A percentile compares a stretch with the other conserved stretches of the same genome.
Conservation (phyloP, 1,139 yeast genomes). For the Pichia sp. region DNA sequence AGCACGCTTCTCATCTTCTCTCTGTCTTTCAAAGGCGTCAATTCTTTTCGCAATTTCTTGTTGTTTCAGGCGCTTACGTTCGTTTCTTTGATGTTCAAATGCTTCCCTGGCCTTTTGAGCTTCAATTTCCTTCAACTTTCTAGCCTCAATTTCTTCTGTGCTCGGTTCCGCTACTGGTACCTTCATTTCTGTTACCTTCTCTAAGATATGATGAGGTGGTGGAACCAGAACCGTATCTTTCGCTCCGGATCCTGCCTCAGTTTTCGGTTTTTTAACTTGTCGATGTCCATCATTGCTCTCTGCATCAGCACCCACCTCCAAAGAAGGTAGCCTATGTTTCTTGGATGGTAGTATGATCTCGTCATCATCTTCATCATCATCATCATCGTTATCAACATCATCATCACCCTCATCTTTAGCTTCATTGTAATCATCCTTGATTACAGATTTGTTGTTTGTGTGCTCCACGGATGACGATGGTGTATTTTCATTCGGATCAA, state of each 20-base stretch:
- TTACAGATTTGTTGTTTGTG: background rate
- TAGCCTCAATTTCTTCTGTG: constrained; percentile 32
- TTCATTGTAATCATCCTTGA: background rate
- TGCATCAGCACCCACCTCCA: background rate
- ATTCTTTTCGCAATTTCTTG: constrained; percentile 28
- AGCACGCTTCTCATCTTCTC: constrained; percentile 37
- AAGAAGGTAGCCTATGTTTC: too few relatives aligned
- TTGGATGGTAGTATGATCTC: too few relatives aligned
- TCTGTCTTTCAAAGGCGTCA: constrained; percentile 32
- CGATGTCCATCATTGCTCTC: background rate
- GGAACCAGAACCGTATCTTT: too few relatives aligned
- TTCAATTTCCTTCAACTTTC: constrained; percentile 26
- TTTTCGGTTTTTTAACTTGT: too few relatives aligned
- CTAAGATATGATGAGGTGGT: too few relatives aligned
- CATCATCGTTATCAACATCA: constrained; percentile 8
- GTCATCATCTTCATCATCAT: background rate
- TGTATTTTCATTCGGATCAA: background rate
- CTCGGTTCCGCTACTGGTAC: constrained; percentile 15
- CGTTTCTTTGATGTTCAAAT: constrained; percentile 28
- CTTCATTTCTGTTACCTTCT: too few relatives aligned
- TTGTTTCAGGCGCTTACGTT: constrained; percentile 29
- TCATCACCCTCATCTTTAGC: constrained; percentile 3
- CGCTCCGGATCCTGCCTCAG: too few relatives aligned
- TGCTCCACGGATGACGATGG: background rate
- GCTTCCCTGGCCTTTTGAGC: constrained; percentile 31